Conservation (phyloP, 1,139 yeast species). For the Blastobotrys apis region DNA sequence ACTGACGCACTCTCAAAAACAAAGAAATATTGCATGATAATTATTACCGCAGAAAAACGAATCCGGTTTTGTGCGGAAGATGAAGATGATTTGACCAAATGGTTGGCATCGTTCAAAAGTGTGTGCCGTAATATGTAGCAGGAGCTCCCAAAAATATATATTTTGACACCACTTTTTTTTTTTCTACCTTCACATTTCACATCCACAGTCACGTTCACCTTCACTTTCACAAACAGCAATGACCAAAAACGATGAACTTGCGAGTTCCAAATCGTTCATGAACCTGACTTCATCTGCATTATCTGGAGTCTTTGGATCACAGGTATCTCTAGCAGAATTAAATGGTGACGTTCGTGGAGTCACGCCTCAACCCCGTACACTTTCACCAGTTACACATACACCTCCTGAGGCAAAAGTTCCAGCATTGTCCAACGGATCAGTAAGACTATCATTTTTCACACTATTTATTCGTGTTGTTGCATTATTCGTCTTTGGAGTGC, state of each 20-base stretch:
- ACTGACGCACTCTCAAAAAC: constrained; percentile 46
- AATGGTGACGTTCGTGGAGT: constrained; percentile 33
- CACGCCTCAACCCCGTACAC: constrained; percentile 3
- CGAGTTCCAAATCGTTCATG: constrained; percentile 20
- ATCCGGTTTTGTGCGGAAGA: constrained; percentile 43
- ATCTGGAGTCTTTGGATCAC: constrained; percentile 38
- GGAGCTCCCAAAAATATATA: too few relatives aligned
- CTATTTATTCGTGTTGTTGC: constrained; percentile 22
- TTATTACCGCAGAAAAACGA: constrained; percentile 47
- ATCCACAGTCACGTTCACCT: too few relatives aligned
- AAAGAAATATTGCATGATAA: constrained; percentile 45
- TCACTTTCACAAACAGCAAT: not conserved
- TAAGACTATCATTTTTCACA: constrained; percentile 19
- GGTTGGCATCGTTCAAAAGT: constrained; percentile 47
- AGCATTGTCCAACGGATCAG: not conserved
- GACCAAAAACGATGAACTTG: not conserved
- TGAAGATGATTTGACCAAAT: constrained; percentile 48
- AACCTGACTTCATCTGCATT: constrained; percentile 33
- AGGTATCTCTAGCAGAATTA: constrained; percentile 37
- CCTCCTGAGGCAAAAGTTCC: not conserved
- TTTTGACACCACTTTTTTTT: too few relatives aligned
- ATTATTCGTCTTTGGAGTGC: constrained; percentile 33
- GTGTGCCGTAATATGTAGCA: too few relatives aligned
- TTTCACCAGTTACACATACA: not conserved
- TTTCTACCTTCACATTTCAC: not conserved